Evolutionary conservation across 192 early-diverging fungal genomes (phyloP), one percentile per base, ranked within the genome.

Genomic region (Backusella circina): DNA sequence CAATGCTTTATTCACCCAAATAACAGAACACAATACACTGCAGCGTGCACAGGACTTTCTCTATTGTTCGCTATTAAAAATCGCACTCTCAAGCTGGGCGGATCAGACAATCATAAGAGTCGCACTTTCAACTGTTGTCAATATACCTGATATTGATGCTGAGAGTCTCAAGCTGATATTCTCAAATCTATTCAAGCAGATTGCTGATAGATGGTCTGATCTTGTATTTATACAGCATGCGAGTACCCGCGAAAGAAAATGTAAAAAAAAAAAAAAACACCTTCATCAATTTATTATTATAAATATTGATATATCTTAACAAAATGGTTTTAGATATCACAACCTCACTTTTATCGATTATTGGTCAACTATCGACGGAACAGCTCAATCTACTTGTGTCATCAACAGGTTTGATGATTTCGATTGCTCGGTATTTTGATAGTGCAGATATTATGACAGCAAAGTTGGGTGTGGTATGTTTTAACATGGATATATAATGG

Each of bases 381-480:
- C 36, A 41, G 18, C 1, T 18, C 1, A 16, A 67, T 26, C 18
- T 16, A 16, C 26, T 39, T 26, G 39, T 74, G 57, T 13, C 39
- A 15, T n/a, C 37, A 26, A 66, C 64, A 10, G 15, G 23, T 32
- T 38, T 74, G 13, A 41, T 74, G 28, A 3, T 18, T 41, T 33
- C 61, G 2, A 65, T 74, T 2, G 16, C 64, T 18, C 21, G 15
- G 18, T 74, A 65, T 15, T 66, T 74, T 66, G 36, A 31, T 5
- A 66, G 64, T 2, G 73, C 35, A 21, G 64, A 74, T 65, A 74
- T 44, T 31, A 16, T 2, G 6, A 65, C 30, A 8, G 73, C 73
- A 32, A 39, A 74, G 12, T 66, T 74, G 28, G 73, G 73, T 32
- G 64, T 71, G 38, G 69, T 71, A 71, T 31, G 69, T 71, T 28